phyloP scores from a whole-genome alignment of 192 early-diverging fungal genomes.

The Mortierella claussenii region DNA sequence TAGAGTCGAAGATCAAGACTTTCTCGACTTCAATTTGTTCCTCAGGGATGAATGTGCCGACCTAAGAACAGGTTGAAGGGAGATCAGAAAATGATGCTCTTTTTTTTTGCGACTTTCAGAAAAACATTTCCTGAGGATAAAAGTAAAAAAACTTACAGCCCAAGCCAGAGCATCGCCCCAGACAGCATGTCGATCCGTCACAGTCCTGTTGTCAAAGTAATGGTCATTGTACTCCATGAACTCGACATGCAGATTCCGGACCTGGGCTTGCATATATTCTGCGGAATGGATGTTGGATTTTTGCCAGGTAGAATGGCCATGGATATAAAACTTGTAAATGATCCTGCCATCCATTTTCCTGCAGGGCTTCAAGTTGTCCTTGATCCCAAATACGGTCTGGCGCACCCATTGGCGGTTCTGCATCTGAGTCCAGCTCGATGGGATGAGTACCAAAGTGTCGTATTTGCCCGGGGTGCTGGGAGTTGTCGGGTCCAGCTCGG shows the following conservation, averaged over 20 bases:
- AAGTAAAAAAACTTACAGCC: constrained; percentile 43
- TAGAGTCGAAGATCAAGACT: constrained; percentile 43
- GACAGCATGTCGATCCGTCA: constrained; percentile 18
- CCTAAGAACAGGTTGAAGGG: constrained; percentile 6
- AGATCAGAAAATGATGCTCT: too few relatives aligned
- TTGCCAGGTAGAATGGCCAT: constrained; percentile 36
- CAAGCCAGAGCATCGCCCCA: constrained; percentile 39
- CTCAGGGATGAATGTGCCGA: constrained; percentile 33
- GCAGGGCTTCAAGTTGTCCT: constrained; percentile 63
- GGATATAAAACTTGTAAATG: constrained; percentile 60
- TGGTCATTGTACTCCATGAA: constrained; percentile 65
- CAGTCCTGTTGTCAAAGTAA: constrained; percentile 21
- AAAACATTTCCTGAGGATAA: too few relatives aligned
- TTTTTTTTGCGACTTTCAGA: too few relatives aligned
- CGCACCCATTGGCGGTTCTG: constrained; percentile 60
- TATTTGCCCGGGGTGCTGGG: constrained; percentile 57
- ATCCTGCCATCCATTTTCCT: constrained; percentile 53
- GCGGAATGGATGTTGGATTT: constrained; percentile 21
- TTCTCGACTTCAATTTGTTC: constrained; percentile 33
- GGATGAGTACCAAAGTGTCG: constrained; percentile 59
- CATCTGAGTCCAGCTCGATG: constrained; percentile 51
- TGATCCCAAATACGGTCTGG: constrained; percentile 63
- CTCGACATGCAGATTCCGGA: constrained; percentile 56
- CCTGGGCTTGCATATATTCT: constrained; percentile 30
- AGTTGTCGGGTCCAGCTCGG: background rate